phyloP scores from a whole-genome alignment of 352 stramenopile species.

The Globisporangium spinosum region DNA sequence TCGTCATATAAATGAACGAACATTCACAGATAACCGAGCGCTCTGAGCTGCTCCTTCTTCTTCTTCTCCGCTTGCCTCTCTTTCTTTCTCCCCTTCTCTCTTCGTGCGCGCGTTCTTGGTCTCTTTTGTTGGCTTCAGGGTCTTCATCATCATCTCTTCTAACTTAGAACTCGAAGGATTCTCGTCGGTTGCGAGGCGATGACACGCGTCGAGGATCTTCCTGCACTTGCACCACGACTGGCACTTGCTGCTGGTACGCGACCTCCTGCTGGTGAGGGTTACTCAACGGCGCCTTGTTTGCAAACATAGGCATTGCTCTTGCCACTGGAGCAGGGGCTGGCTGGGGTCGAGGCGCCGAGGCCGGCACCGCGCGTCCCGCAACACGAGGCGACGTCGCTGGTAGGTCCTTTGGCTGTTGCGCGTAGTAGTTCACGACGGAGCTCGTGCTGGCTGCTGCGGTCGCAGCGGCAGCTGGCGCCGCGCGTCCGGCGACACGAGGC shows the following conservation, averaged over 20 bases:
- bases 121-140: background rate
- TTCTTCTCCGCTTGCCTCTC: background rate
- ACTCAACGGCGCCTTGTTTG: slow-evolving; percentile 12
- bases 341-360: slow-evolving; percentile 20
- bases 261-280: background rate
- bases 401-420: background rate
- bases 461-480: slow-evolving; percentile 24
- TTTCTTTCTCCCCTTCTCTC: background rate
- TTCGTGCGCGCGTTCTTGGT: background rate
- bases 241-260: slow-evolving; percentile 6
- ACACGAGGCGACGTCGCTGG: slow-evolving; percentile 21
- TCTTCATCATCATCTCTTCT: background rate
- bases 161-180: slow-evolving; percentile 39
- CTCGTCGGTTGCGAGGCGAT: slow-evolving; percentile 29
- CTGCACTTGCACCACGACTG: background rate
- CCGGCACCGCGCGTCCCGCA: slow-evolving; percentile 40
- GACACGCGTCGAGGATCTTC: slow-evolving; percentile 20
- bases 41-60: slow-evolving; percentile 2
- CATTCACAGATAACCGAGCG: slow-evolving; percentile 10
- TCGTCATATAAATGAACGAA: slow-evolving; percentile 7
- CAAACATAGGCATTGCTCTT: slow-evolving; percentile 16
- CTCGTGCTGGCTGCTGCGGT: background rate
- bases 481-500: slow-evolving; percentile 39
- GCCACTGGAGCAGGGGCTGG: background rate
- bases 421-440: slow-evolving; percentile 8